These are phyloP conservation scores for Paramecium tetraurelia DNA, from an alignment of 73 alveolate species.

Conservation along the genomic window DNA sequence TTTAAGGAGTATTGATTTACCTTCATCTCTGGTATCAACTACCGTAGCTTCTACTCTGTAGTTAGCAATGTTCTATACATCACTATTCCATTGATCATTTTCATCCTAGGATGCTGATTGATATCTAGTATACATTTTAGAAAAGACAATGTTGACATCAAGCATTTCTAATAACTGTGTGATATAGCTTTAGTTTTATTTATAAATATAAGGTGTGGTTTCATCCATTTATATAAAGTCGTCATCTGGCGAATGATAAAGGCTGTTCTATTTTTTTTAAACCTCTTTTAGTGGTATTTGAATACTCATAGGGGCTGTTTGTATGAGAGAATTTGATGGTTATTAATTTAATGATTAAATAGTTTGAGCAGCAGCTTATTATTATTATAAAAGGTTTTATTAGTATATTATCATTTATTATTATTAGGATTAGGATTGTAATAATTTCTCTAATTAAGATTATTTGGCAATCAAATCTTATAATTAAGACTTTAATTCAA, in stretches of 20 bases:
- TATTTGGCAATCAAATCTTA: background rate
- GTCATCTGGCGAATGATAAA: background rate
- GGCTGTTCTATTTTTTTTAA: background rate
- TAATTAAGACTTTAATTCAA: background rate
- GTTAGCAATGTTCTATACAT: background rate
- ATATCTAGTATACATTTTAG: conserved; percentile 1
- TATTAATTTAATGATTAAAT: background rate
- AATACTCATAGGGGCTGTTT: background rate
- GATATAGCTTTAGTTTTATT: background rate
- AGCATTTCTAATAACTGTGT: background rate
- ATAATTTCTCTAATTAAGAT: background rate
- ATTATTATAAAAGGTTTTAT: background rate
- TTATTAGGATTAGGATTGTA: background rate
- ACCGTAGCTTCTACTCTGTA: background rate
- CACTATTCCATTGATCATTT: background rate
- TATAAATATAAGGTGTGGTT: background rate
- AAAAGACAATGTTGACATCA: background rate
- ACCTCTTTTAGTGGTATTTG: background rate
- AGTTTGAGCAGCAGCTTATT: background rate
- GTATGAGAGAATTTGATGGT: background rate
- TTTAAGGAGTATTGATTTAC: background rate
- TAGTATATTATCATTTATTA: background rate
- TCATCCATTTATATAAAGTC: conserved; percentile 29
- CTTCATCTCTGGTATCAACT: background rate
- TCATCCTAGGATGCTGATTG: background rate